Evolutionary conservation across 129 eudicot genomes (phyloP), one percentile per base, ranked within the genome.

Genomic region (Saussurea involucrata): DNA sequence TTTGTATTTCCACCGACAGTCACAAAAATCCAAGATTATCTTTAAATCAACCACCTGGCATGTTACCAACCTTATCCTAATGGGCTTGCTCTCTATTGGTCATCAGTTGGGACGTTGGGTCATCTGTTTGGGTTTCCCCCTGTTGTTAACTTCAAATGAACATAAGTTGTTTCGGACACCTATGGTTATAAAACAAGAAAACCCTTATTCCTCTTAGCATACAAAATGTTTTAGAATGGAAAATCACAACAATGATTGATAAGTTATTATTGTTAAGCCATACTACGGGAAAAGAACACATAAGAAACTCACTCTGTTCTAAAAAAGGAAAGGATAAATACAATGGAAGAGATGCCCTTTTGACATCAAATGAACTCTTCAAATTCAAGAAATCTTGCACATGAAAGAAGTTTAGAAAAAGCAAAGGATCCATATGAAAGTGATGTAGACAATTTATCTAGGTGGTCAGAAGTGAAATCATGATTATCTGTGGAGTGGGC

Each of bases 1-100:
- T 21, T 28, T 63, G 9, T 18, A 37, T 1, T 17, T 27, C 27
- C 71, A 11, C 79, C n/a, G 3, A 12, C 27, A 33, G 31, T 29
- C 80, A 66, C 33, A 28, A 46, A 76, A 66, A 29, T 76, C 66
- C 80, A 76, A 76, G 60, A 76, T 24, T 36, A 1, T 63, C 28
- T 27, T 37, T 37, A 36, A 29, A 65, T 42, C 18, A 42, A 11
- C 49, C 78, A 53, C 36, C 6, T 32, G 36, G 36, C 36, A 32
- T 4, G 6, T 32, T 32, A 2, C 13, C 53, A 73, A 28, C 68
- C 67, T 66, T 76, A 76, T 66, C 63, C 66, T 63, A 64, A 15
- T 13, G 60, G 20, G 21, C n/a, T 53, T 5, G 22, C 61, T n/a
- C 22, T 6, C 61, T 5, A 53, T 17, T n/a, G 18, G 61, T 53